phyloP scores from a whole-genome alignment of 1,284 basidiomycete genomes.

The Lentinula novae-zelandiae region DNA sequence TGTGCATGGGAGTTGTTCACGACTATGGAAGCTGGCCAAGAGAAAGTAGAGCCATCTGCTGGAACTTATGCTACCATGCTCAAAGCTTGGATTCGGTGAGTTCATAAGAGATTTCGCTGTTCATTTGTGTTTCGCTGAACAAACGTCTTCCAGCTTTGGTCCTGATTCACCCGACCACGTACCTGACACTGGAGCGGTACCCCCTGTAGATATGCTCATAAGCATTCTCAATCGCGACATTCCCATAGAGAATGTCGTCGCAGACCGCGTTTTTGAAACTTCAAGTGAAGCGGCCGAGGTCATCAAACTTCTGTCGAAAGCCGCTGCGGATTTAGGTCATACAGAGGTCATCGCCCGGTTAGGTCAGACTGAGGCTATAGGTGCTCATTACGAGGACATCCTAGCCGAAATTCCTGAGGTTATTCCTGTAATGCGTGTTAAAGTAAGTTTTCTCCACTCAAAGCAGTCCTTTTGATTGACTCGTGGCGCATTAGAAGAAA shows the following conservation, averaged over 20 bases:
- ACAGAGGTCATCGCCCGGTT: constrained; percentile 52
- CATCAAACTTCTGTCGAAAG: constrained; percentile 52
- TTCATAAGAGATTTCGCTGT: background rate
- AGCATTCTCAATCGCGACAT: constrained; percentile 49
- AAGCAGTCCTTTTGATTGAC: background rate
- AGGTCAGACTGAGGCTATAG: constrained; percentile 47
- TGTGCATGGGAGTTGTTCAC: constrained; percentile 57
- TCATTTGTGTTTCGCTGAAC: background rate
- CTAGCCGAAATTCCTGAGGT: constrained; percentile 56
- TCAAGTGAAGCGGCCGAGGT: constrained; percentile 53
- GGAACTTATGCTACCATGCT: constrained; percentile 69
- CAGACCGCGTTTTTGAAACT: constrained; percentile 51
- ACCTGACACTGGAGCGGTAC: constrained; percentile 19
- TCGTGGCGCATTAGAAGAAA: constrained; percentile 12
- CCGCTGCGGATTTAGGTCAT: constrained; percentile 55
- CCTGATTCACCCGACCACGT: constrained; percentile 27
- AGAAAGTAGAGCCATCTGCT: constrained; percentile 47
- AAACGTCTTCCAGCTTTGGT: constrained; percentile 31
- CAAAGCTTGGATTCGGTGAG: constrained; percentile 48
- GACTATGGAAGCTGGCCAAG: constrained; percentile 46
- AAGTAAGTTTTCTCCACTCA: constrained; percentile 6
- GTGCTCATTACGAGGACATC: constrained; percentile 33
- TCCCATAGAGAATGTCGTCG: constrained; percentile 48
- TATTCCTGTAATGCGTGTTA: constrained; percentile 40
- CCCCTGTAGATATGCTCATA: constrained; percentile 41